These are phyloP conservation scores for Rhizophlyctis rosea DNA, from an alignment of 192 early-diverging fungal species.

Conservation along the genomic window DNA sequence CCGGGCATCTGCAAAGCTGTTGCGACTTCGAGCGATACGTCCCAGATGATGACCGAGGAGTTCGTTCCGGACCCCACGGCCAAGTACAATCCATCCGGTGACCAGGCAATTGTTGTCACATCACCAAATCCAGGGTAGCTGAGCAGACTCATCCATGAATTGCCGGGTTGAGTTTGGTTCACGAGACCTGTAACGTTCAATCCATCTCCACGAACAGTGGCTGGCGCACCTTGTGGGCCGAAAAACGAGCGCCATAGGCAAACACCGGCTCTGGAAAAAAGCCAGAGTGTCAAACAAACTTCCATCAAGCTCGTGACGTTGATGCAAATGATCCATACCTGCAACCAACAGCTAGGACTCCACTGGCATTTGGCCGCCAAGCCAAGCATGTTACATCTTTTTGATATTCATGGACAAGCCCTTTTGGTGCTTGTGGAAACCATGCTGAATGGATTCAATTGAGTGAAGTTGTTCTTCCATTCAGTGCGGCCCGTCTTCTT, in stretches of 20 bases:
- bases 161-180: constrained; percentile 2
- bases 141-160: constrained; percentile 43
- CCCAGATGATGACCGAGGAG: constrained; percentile 44
- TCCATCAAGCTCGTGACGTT: neutral
- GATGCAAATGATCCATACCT: constrained; percentile 22
- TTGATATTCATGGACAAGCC: constrained; percentile 39
- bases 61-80: constrained; percentile 34
- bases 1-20: constrained; percentile 34
- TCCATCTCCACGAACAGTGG: neutral
- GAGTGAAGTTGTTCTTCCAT: neutral
- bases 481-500: constrained; percentile 30
- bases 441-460: constrained; percentile 18
- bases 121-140: constrained; percentile 30
- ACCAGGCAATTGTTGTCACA: constrained; percentile 47
- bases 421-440: constrained; percentile 25
- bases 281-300: neutral
- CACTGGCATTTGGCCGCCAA: constrained; percentile 40
- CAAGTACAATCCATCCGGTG: constrained; percentile 44
- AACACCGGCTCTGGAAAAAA: constrained; percentile 37
- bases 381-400: constrained; percentile 47
- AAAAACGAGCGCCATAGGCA: constrained; percentile 45
- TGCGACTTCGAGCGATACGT: constrained; percentile 31
- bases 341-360: constrained; percentile 46
- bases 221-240: neutral
- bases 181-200: constrained; percentile 3